Evolutionary conservation across 768 basidiomycete species (phyloP).

Genomic region (Panus rudis): DNA sequence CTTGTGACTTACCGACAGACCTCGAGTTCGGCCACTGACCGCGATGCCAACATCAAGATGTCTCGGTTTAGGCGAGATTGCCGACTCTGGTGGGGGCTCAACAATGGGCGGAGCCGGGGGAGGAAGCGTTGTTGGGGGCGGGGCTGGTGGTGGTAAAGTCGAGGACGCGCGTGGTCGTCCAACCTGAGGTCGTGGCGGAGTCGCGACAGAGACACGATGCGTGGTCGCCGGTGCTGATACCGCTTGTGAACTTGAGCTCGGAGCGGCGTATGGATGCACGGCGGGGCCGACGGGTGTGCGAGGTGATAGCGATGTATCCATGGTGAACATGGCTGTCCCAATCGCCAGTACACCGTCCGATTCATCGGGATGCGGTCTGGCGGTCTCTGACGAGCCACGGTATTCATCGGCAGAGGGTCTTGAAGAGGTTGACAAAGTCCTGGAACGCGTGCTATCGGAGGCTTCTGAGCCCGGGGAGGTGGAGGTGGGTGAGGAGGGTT

Average conservation of each 20-base stretch:
- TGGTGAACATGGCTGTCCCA: conserved; percentile 40
- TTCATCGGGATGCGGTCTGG: conserved; percentile 18
- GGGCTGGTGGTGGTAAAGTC: conserved; percentile 55
- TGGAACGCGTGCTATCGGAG: conserved; percentile 21
- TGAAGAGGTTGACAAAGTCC: conserved; percentile 12
- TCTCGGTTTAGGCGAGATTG: conserved; percentile 25
- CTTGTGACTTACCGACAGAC: conserved; percentile 44
- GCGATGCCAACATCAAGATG: conserved; percentile 20
- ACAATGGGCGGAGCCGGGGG: conserved; percentile 48
- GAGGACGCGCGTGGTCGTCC: conserved; percentile 50
- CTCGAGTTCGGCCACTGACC: conserved; percentile 32
- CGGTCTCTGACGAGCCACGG: conserved; percentile 16
- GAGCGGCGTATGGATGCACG: conserved; percentile 19
- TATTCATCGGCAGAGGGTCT: conserved; percentile 8
- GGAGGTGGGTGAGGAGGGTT: conserved; percentile 42
- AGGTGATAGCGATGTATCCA: conserved; percentile 20
- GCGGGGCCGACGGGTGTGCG: conserved; percentile 11
- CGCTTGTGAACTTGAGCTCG: not conserved
- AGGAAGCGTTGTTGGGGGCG: conserved; percentile 53
- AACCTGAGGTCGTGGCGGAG: conserved; percentile 14
- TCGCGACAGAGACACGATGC: conserved; percentile 10
- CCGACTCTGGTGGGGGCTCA: conserved; percentile 17
- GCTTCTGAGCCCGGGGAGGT: conserved; percentile 45
- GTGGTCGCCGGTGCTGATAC: not conserved
- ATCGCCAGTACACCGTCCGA: conserved; percentile 34